Percentiles rank a stretch among this genome's conserved stretches.
These are phyloP conservation scores for Salisapilia sapeloensis DNA, from an alignment of 352 stramenopile genomes.

Conservation along the genomic window DNA sequence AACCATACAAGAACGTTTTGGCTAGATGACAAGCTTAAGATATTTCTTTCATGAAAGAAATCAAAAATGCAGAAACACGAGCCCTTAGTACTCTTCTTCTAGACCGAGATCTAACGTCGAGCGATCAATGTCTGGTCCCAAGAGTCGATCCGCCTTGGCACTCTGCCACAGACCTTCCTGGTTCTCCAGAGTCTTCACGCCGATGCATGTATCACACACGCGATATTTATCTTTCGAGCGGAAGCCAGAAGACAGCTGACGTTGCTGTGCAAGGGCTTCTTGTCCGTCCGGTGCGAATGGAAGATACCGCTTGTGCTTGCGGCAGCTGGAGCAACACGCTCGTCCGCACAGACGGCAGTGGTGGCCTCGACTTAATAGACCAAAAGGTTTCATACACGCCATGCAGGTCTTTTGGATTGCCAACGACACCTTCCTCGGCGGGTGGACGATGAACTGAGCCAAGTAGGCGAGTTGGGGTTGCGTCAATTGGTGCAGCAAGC, in stretches of 20 bases:
- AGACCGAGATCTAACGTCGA: too few species aligned
- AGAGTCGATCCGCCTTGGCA: constrained; percentile 23
- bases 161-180: constrained; percentile 37
- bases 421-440: constrained; percentile 57
- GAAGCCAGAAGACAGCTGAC: constrained; percentile 2
- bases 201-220: constrained; percentile 60
- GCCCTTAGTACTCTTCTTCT: too few species aligned
- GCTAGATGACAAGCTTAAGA: too few species aligned
- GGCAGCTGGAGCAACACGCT: constrained; percentile 66
- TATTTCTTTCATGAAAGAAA: too few species aligned
- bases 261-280: neutral
- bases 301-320: constrained; percentile 54
- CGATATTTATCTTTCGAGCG: constrained; percentile 3
- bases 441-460: constrained; percentile 53
- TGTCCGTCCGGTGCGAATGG: constrained; percentile 14
- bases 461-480: constrained; percentile 56
- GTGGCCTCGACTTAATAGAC: constrained; percentile 49
- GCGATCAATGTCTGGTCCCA: too few species aligned
- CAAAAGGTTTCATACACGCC: constrained; percentile 51
- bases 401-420: constrained; percentile 52
- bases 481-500: constrained; percentile 58
- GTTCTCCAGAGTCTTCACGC: constrained; percentile 23
- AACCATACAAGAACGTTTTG: too few species aligned
- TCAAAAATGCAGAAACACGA: too few species aligned
- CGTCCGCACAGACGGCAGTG: constrained; percentile 71